Evolutionary conservation across 192 early-diverging fungal species (phyloP).

Genomic region (Obelidium mucronatum): DNA sequence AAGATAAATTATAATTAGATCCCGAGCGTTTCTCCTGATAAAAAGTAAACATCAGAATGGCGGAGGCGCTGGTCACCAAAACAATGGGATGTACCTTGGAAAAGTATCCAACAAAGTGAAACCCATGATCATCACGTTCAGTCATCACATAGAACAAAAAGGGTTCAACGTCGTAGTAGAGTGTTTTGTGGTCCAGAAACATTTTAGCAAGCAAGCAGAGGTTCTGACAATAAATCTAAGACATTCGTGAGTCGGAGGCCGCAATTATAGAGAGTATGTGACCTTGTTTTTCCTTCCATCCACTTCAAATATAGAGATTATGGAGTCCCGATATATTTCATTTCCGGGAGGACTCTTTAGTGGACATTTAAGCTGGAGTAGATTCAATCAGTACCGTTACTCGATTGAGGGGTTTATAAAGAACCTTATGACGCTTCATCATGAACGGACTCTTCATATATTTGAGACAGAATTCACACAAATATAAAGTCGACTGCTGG

Average conservation of each 20-base stretch:
- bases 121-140: conserved; percentile 54
- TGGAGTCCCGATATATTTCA: conserved; percentile 79
- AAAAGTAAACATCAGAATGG: background rate
- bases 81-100: conserved; percentile 73
- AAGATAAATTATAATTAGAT: conserved; percentile 92
- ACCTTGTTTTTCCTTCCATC: conserved; percentile 89
- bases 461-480: conserved; percentile 94
- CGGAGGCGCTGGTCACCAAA: background rate
- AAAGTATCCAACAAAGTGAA: conserved; percentile 90
- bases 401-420: background rate
- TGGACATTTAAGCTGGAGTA: conserved; percentile 73
- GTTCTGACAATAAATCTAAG: conserved; percentile 93
- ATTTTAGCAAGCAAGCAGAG: conserved; percentile 91
- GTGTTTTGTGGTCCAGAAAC: conserved; percentile 96
- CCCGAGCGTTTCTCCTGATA: conserved; percentile 85
- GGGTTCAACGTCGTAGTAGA: conserved; percentile 93
- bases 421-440: conserved; percentile 77
- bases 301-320: conserved; percentile 74
- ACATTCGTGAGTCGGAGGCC: background rate
- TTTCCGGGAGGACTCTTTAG: conserved; percentile 80
- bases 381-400: conserved; percentile 2
- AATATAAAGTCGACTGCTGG: conserved; percentile 69
- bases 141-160: conserved; percentile 95
- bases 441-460: conserved; percentile 84
- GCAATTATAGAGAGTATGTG: background rate